Conservation (phyloP, 768 basidiomycete species). For the Psilocybe cyanescens region DNA sequence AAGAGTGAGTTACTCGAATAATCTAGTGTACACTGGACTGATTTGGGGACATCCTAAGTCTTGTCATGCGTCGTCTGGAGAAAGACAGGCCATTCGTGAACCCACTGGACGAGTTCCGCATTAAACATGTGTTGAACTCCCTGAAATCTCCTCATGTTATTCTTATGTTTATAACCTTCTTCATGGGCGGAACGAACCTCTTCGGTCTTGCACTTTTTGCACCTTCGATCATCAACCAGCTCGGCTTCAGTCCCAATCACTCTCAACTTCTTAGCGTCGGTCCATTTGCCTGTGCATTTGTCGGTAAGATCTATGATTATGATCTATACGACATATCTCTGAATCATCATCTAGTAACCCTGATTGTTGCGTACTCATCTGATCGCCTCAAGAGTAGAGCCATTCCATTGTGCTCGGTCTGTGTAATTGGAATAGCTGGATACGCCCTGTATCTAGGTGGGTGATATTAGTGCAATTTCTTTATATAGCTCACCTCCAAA, state of each 20-base stretch:
- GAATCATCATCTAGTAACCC: slow-evolving; percentile 23
- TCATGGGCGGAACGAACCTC: slow-evolving; percentile 37
- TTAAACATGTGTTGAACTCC: slow-evolving; percentile 32
- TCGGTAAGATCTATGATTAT: slow-evolving; percentile 27
- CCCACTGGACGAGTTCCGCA: slow-evolving; percentile 33
- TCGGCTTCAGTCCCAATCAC: slow-evolving; percentile 35
- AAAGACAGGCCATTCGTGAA: slow-evolving; percentile 35
- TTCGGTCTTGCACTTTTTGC: slow-evolving; percentile 40
- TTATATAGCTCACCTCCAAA: neutral
- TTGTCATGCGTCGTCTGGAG: slow-evolving; percentile 33
- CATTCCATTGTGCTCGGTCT: slow-evolving; percentile 26
- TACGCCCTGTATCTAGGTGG: slow-evolving; percentile 34
- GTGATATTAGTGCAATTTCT: neutral
- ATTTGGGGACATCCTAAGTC: neutral
- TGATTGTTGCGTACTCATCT: slow-evolving; percentile 28
- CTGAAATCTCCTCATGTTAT: slow-evolving; percentile 38
- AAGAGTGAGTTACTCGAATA: slow-evolving; percentile 25
- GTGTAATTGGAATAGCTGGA: slow-evolving; percentile 30
- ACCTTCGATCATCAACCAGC: slow-evolving; percentile 39
- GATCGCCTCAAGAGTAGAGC: slow-evolving; percentile 30
- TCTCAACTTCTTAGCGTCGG: slow-evolving; percentile 41
- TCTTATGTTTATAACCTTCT: slow-evolving; percentile 35
- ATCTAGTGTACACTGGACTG: neutral
- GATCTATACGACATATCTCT: neutral
- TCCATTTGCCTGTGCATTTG: slow-evolving; percentile 38